Conservation (phyloP, 148 eudicot genomes). For the Amaranthus hypochondriacus region DNA sequence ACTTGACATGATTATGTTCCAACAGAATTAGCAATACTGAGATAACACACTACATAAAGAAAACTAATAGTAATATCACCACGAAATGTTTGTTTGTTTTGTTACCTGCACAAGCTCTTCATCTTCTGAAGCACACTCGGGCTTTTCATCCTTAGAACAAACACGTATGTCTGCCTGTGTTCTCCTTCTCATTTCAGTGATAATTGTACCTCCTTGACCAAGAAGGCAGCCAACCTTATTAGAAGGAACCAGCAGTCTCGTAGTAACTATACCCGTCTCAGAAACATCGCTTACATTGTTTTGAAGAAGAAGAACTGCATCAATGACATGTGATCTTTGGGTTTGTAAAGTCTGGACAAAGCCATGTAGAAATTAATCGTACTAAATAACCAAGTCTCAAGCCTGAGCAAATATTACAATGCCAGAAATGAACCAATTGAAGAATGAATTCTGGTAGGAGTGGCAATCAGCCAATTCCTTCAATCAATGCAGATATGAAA, state of each 20-base stretch:
- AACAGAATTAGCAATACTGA: background rate
- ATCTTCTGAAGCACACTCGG: conserved; percentile 55
- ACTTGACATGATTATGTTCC: background rate
- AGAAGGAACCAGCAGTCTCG: conserved; percentile 71
- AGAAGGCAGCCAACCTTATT: conserved; percentile 80
- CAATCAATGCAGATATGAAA: background rate
- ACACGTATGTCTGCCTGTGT: conserved; percentile 69
- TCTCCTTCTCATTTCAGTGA: conserved; percentile 81
- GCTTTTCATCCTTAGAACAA: conserved; percentile 63
- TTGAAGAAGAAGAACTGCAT: conserved; percentile 74
- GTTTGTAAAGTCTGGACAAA: conserved; percentile 40
- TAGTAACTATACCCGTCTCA: conserved; percentile 60
- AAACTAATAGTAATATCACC: conserved; percentile 3
- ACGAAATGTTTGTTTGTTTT: background rate
- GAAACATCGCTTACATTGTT: conserved; percentile 60
- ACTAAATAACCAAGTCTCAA: conserved; percentile 1
- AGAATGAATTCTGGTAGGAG: background rate
- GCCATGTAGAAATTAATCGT: conserved; percentile 13
- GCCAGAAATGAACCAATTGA: background rate
- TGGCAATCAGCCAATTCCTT: background rate
- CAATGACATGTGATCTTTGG: conserved; percentile 68
- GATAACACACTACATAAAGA: background rate
- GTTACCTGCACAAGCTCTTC: conserved; percentile 83
- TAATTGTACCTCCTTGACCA: conserved; percentile 78
- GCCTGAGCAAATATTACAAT: background rate